A percentile compares a stretch with the other conserved stretches of the same genome.
phyloP scores from a whole-genome alignment of 2,329 filamentous ascomycete species.

The Penicillium sp. region DNA sequence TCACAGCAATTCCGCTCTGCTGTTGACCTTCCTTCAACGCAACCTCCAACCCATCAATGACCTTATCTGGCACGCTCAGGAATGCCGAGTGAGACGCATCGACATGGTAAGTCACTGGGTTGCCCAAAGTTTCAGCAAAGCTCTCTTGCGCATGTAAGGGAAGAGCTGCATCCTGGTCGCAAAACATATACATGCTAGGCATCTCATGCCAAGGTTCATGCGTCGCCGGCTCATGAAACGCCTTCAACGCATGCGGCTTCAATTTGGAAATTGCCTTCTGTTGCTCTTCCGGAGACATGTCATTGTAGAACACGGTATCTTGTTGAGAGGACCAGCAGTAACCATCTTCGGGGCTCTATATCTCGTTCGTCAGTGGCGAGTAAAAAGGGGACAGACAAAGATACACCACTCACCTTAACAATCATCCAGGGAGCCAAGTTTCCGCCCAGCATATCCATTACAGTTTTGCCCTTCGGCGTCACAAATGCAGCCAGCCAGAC shows the following conservation, averaged over 20 bases:
- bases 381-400: not conserved
- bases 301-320: slow-evolving; percentile 30
- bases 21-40: slow-evolving; percentile 22
- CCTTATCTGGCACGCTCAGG: slow-evolving; percentile 36
- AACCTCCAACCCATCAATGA: slow-evolving; percentile 33
- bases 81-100: slow-evolving; percentile 43
- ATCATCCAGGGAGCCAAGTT: slow-evolving; percentile 27
- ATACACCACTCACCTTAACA: slow-evolving; percentile 15
- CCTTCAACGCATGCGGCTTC: slow-evolving; percentile 23
- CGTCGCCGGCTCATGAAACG: slow-evolving; percentile 24
- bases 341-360: slow-evolving; percentile 14
- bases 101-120: slow-evolving; percentile 32
- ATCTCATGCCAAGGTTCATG: slow-evolving; percentile 36
- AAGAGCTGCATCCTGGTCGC: slow-evolving; percentile 35
- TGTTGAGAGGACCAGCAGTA: slow-evolving; percentile 15
- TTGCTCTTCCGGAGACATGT: slow-evolving; percentile 26
- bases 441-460: slow-evolving; percentile 28
- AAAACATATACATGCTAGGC: slow-evolving; percentile 36
- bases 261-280: slow-evolving; percentile 22
- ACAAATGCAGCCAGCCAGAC: slow-evolving; percentile 37
- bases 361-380: not conserved
- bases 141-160: slow-evolving; percentile 30
- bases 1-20: slow-evolving; percentile 9
- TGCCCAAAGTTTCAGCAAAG: slow-evolving; percentile 28
- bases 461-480: slow-evolving; percentile 30